Evolutionary conservation across 495 filamentous ascomycete species (phyloP).

Genomic region (Terfezia claveryi): DNA sequence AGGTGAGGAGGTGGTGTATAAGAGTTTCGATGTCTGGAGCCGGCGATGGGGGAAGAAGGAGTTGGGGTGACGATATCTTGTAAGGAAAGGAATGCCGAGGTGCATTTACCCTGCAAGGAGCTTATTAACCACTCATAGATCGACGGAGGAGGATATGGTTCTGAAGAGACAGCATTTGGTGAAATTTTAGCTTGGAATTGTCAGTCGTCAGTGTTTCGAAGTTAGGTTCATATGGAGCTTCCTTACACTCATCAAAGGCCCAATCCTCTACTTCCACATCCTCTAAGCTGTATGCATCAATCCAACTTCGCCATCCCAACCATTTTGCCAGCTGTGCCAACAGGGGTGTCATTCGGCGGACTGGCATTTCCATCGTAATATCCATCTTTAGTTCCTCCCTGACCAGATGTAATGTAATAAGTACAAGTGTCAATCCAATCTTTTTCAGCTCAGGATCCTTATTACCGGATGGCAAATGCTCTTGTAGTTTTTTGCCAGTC

Average conservation of each 20-base stretch:
- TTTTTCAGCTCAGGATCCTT: conserved; percentile 7
- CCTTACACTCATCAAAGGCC: conserved; percentile 34
- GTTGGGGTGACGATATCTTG: conserved; percentile 31
- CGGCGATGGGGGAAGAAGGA: conserved; percentile 17
- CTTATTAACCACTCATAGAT: conserved; percentile 41
- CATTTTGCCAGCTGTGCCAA: conserved; percentile 63
- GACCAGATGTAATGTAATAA: conserved; percentile 63
- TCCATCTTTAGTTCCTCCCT: conserved; percentile 77
- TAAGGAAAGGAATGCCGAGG: conserved; percentile 35
- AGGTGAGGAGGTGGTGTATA: conserved; percentile 16
- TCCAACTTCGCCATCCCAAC: conserved; percentile 66
- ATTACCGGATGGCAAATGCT: conserved; percentile 5
- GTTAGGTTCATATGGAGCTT: too few species aligned
- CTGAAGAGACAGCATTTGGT: conserved; percentile 25
- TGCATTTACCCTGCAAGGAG: conserved; percentile 31
- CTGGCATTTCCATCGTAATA: conserved; percentile 32
- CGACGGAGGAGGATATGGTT: conserved; percentile 46
- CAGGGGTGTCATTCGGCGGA: conserved; percentile 39
- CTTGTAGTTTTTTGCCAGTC: conserved; percentile 22
- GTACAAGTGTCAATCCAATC: conserved; percentile 30
- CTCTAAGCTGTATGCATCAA: conserved; percentile 47
- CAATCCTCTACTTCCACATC: conserved; percentile 37
- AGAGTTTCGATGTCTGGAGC: conserved; percentile 10
- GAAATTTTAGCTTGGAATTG: conserved; percentile 22
- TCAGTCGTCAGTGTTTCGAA: not conserved